Evolutionary conservation across 805 yeast species (phyloP), one percentile per base, ranked within the genome.

Genomic region (Saccharomycopsis oosterbeekiorum): DNA sequence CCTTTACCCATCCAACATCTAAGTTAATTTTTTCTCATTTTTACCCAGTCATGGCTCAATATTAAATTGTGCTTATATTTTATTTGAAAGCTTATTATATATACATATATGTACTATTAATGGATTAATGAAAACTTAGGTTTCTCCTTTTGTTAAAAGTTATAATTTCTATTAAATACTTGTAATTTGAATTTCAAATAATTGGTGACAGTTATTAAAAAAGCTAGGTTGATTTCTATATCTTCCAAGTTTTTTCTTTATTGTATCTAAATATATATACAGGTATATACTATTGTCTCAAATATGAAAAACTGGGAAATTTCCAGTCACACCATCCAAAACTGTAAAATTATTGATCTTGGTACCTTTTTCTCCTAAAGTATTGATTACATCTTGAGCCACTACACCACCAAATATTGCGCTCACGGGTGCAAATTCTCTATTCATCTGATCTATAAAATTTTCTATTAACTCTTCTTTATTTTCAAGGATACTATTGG

Each of bases 1-100:
- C 96, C 92, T 93, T 81, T 93, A 93, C 89, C 99, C 99, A 83
- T 93, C 98, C 71, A 92, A 88, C 96, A 94, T 93, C 89, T 93
- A 93, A 88, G 72, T 71, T 65, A 55, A 55, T 62, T 40, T 29
- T 51, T 57, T 51, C 29, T 37, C 53, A 47, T 47, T 47, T 43
- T 47, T 47, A 47, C 47, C 9, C 47, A 58, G 60, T 47, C 51
- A 34, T 51, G 47, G 51, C 37, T 50, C 55, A 50, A 39, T 40
- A 40, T 37, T 37, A 54, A 40, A 40, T 54, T 37, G 41, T 37
- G 43, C 34, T 40, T 54, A 40, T 37, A 37, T 37, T 37, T 54
- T 47, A 47, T 47, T 47, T 47, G 19, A 47, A 47, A 47, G 53
- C 53, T 47, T 47, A 56, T 29, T 56, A 26, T 56, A 26, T 29